Conservation (phyloP, 441 rosid species). For the Macaranga tanarius region DNA sequence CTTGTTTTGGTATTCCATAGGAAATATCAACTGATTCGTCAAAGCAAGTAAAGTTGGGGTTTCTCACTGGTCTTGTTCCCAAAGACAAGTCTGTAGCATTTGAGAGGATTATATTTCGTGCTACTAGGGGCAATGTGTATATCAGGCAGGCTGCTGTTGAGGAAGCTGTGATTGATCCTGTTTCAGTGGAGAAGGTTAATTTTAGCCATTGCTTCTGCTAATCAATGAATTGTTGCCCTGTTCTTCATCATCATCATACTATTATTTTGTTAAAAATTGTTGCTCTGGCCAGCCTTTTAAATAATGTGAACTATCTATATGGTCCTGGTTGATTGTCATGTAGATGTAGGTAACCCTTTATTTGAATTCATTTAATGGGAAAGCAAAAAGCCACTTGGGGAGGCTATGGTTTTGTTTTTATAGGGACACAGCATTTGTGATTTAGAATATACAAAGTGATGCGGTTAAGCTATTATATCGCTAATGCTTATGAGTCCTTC, state of each 20-base stretch:
- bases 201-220: not conserved
- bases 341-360: not conserved
- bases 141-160: slow-evolving; percentile 64
- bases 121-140: slow-evolving; percentile 93
- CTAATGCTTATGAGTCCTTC: not conserved
- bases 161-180: slow-evolving; percentile 82
- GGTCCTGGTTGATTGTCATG: not conserved
- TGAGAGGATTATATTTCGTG: slow-evolving; percentile 93
- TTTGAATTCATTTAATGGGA: not conserved
- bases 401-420: slow-evolving; percentile 7
- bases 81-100: slow-evolving; percentile 81
- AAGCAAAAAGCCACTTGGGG: not conserved
- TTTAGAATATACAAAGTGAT: not conserved
- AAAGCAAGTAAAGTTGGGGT: slow-evolving; percentile 89
- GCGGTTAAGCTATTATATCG: not conserved
- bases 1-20: slow-evolving; percentile 38
- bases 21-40: slow-evolving; percentile 64
- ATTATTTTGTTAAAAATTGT: not conserved
- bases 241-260: not conserved
- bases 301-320: not conserved
- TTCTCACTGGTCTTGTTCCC: slow-evolving; percentile 76
- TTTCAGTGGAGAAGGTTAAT: slow-evolving; percentile 77
- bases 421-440: not conserved
- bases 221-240: not conserved
- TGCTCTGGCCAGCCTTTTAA: not conserved